Conservation (phyloP, 257 asterid species). For the Lithospermum erythrorhizon region DNA sequence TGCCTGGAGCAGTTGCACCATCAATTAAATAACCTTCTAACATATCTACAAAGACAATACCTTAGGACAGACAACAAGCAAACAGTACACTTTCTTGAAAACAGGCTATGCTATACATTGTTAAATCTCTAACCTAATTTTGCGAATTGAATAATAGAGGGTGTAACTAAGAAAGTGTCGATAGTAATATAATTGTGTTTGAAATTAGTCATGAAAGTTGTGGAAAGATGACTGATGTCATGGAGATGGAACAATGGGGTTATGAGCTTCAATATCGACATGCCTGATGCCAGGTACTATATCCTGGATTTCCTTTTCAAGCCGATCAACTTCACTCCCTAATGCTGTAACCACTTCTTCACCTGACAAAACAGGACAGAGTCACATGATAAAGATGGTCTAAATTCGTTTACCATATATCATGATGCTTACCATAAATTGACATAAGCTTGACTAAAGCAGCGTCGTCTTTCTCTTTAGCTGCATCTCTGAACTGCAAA, state of each 20-base stretch:
- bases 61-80: background rate
- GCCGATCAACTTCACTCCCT: conserved; percentile 93
- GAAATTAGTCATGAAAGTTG: background rate
- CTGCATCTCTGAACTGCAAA: conserved; percentile 71
- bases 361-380: conserved; percentile 30
- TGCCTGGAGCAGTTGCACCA: no score
- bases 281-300: conserved; percentile 92
- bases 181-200: background rate
- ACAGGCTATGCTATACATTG: background rate
- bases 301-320: conserved; percentile 85
- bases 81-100: background rate
- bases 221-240: conserved; percentile 1
- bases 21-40: no score
- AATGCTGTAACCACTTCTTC: conserved; percentile 97
- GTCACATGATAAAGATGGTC: background rate
- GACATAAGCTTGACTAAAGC: conserved; percentile 67
- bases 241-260: conserved; percentile 48
- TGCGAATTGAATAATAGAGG: background rate
- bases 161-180: background rate
- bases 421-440: conserved; percentile 48
- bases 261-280: conserved; percentile 93
- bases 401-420: background rate
- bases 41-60: background rate
- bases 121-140: background rate
- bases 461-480: conserved; percentile 49